Base-by-base conservation (phyloP, 306 rosid genomes). In the Cucurbita maxima region DNA sequence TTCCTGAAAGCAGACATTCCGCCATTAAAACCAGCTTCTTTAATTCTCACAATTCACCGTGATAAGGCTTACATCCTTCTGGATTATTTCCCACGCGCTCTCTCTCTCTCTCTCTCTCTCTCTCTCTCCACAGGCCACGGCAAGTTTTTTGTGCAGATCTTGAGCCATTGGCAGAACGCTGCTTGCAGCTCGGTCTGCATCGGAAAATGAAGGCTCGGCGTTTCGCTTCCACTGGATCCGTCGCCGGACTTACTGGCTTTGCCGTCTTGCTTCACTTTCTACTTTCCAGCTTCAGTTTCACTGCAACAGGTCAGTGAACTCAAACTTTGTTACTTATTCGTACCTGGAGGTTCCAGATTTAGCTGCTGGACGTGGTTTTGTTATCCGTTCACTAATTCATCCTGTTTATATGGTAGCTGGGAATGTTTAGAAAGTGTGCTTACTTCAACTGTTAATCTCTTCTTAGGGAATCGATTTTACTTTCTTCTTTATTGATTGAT, bases 271-370 rank as follows among this genome's bases (percentile, higher is more conserved):
- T 90, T 20, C 20, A 85, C 34, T 70, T 90, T 1, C 58, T 89
- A 63, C 75, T 89, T 15, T 84, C 84, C 50, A 83, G 81, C 86
- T 82, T 76, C 84, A 72, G 82, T 80, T 94, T 90, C 77, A 89
- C 86, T 88, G 79, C 88, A 47, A 90, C 88, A 53, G 98, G 98
- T 93, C 51, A 41, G 79, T 79, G 14, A 74, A 64, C 68, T 37
- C 58, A 53, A 73, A 1, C 3, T 37, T 58, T 55, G 64, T 74
- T 44, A 58, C 57, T 61, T 18, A 63, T 38, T 41, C 5, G 2
- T 18, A 8, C 3, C 54, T 14, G 54, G 54, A 50, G 18, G 36
- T 19, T 64, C 30, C 43, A 45, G 58, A 72, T 67, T 74, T 77
- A 5, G 43, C 44, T 44, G 77, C 63, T 75, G 36, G 38, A 7